A percentile compares a stretch with the other conserved stretches of the same genome.
Conservation (phyloP, 495 filamentous ascomycete genomes). For the Xylaria intraflava region DNA sequence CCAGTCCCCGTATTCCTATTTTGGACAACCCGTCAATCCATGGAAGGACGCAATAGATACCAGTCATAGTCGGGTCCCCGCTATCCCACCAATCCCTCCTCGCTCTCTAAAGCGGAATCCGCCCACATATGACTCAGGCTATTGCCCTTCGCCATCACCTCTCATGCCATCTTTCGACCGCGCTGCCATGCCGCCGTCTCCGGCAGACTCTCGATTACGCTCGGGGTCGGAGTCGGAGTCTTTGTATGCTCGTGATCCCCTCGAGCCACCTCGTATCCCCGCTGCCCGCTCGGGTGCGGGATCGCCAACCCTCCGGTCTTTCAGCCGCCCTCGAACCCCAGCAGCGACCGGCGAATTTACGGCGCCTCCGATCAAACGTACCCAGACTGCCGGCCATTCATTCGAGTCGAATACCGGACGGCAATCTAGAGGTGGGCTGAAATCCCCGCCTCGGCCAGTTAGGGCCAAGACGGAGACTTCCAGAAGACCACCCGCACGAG, state of each 20-base stretch:
- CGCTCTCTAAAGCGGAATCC: conserved; percentile 13
- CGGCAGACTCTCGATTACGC: neutral
- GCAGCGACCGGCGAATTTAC: neutral
- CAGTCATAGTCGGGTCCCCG: neutral
- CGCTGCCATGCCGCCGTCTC: conserved; percentile 1
- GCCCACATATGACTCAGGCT: conserved; percentile 18
- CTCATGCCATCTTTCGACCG: conserved; percentile 13
- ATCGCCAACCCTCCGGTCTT: conserved; percentile 20
- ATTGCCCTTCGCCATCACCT: conserved; percentile 23
- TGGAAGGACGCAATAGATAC: neutral
- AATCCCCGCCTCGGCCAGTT: conserved; percentile 10
- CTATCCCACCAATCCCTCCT: conserved; percentile 6
- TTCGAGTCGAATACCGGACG: neutral
- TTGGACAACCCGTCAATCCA: neutral
- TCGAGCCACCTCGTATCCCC: conserved; percentile 7
- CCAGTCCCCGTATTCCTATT: neutral
- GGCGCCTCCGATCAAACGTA: conserved; percentile 8
- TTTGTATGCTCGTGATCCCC: conserved; percentile 7
- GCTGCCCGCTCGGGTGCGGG: conserved; percentile 10
- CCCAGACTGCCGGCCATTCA: conserved; percentile 11
- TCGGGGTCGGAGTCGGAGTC: conserved; percentile 14
- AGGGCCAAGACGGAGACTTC: conserved; percentile 1
- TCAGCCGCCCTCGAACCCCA: conserved; percentile 22
- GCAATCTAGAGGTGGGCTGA: neutral
- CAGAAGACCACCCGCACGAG: conserved; percentile 7